Evolutionary conservation across 306 rosid genomes (phyloP).

Genomic region (Delonix regia): DNA sequence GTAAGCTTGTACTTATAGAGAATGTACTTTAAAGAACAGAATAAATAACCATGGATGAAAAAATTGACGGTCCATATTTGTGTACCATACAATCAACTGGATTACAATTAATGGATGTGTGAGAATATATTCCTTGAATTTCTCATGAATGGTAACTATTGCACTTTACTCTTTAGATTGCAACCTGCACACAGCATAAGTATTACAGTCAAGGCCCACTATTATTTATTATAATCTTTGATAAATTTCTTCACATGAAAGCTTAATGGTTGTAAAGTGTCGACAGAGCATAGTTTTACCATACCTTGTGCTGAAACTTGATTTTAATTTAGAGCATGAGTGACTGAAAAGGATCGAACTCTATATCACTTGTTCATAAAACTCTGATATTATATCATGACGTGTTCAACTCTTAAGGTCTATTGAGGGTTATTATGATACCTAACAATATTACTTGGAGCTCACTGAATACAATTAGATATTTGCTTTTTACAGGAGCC

Average conservation of each 20-base stretch:
- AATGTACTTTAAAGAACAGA: neutral
- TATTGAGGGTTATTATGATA: neutral
- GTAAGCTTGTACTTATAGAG: neutral
- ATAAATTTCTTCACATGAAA: neutral
- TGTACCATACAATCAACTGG: neutral
- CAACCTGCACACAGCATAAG: neutral
- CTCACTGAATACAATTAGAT: constrained; percentile 18
- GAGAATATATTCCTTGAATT: neutral
- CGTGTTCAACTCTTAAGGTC: neutral
- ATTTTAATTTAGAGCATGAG: neutral
- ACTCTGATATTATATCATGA: neutral
- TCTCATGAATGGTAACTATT: neutral
- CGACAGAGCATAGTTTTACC: neutral
- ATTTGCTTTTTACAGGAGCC: constrained; percentile 64
- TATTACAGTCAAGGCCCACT: neutral
- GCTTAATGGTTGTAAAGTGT: neutral
- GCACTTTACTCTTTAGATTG: neutral
- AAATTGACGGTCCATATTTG: neutral
- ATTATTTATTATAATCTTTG: neutral
- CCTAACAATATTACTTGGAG: neutral
- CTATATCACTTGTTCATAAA: neutral
- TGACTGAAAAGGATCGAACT: neutral
- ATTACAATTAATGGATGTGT: neutral
- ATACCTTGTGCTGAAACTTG: neutral
- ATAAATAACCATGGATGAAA: neutral